Evolutionary conservation across 2,329 filamentous ascomycete species (phyloP).

Genomic region (Talaromyces marneffei): DNA sequence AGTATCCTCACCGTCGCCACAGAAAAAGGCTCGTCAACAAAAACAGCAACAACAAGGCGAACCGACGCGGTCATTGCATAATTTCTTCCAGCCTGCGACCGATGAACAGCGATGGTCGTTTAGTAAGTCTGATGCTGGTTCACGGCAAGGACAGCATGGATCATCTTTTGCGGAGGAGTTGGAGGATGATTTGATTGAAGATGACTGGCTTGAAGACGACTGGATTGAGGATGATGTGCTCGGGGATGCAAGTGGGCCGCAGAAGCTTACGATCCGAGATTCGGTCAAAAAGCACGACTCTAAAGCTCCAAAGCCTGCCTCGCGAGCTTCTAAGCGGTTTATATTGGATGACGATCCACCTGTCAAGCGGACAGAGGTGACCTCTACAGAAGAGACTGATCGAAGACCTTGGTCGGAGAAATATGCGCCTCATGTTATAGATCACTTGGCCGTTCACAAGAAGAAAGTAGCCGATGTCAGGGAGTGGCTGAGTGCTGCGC

Average conservation of each 20-base stretch:
- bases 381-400: constrained; percentile 45
- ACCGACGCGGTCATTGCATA: constrained; percentile 34
- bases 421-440: constrained; percentile 68
- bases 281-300: not conserved
- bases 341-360: not conserved
- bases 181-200: constrained; percentile 37
- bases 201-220: constrained; percentile 32
- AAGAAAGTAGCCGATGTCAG: constrained; percentile 85
- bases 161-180: constrained; percentile 16
- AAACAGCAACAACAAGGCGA: constrained; percentile 10
- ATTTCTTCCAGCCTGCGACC: constrained; percentile 37
- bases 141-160: not conserved
- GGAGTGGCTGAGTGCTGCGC: constrained; percentile 71
- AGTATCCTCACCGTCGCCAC: not conserved
- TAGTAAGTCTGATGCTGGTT: constrained; percentile 22
- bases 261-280: not conserved
- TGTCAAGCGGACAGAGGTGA: not conserved
- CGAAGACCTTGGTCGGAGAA: constrained; percentile 79
- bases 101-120: constrained; percentile 37
- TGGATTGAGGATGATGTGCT: constrained; percentile 31
- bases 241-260: not conserved
- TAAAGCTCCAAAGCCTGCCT: constrained; percentile 23
- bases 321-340: constrained; percentile 4
- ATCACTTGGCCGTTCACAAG: constrained; percentile 90
- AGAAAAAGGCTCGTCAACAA: constrained; percentile 18